Evolutionary conservation across 371 early-diverging fungal genomes (phyloP), one percentile per base, ranked within the genome.

Genomic region (Lichtheimia ramosa): DNA sequence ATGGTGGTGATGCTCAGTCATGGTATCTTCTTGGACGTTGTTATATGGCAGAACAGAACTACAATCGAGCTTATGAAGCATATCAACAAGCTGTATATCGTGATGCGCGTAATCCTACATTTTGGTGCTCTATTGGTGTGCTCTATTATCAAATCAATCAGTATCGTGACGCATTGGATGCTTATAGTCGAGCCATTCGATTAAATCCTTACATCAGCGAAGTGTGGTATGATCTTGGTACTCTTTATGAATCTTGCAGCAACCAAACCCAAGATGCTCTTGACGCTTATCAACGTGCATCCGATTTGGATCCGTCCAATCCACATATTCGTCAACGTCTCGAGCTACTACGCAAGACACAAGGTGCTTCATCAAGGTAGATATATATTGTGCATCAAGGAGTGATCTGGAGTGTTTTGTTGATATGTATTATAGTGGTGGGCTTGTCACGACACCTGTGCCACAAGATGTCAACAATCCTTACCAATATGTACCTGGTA

Each of bases 41-140:
- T 73, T 93, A 95, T 66, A 98, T 99, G 97, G 88, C 91, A 0
- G 94, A 94, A 75, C 90, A 91, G 66, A 94, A 96, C 58, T 94
- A 89, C 79, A 93, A 89, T 66, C 92, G 94, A 60, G 98, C 99
- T 0, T 98, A 98, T 70, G 96, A 97, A 58, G 93, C 95, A 0
- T 99, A 97, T 68, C 98, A 99, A 78, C 93, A 97, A 68, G 98
- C 98, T 5, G 98, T 98, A 2, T 79, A 94, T 66, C 90, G 94
- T 25, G 97, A 99, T 68, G 89, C 90, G 8, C 86, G 89, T 50
- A 97, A 98, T 63, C 96, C 99, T 1, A 91, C 91, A 3, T 97
- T 96, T 66, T 99, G 99, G 99, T 97, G 97, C 73, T 96, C 96
- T 7, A 99, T 99, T 63, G 99, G 99, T 59, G 95, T 98, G 0